A percentile compares a stretch with the other conserved stretches of the same genome.
phyloP scores from a whole-genome alignment of 257 asterid species.

The Nicotiana noctiflora region DNA sequence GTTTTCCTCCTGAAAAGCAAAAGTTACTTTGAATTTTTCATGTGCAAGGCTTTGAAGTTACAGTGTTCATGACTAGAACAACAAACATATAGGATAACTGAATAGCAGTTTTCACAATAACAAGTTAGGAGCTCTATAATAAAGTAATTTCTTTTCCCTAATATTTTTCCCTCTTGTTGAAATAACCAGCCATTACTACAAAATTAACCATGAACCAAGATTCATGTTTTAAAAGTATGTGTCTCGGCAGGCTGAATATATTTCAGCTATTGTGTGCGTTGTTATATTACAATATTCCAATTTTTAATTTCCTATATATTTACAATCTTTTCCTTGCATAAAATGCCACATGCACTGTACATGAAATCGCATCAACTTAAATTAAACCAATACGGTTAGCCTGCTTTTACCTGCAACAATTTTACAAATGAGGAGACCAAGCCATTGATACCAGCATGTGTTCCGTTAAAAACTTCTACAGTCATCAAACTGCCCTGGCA shows the following conservation, averaged over 20 bases:
- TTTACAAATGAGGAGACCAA: conserved; percentile 78
- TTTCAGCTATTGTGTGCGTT: neutral
- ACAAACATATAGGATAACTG: neutral
- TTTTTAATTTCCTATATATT: neutral
- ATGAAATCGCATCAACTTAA: neutral
- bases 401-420: conserved; percentile 58
- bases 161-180: neutral
- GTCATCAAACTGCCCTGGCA: conserved; percentile 67
- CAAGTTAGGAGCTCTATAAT: neutral
- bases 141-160: neutral
- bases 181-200: neutral
- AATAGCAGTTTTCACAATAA: neutral
- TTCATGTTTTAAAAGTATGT: neutral
- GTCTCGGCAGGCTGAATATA: neutral
- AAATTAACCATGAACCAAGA: neutral
- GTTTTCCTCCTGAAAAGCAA: conserved; percentile 66
- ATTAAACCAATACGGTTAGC: neutral
- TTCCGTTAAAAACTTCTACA: conserved; percentile 41
- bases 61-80: neutral
- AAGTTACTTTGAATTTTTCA: neutral
- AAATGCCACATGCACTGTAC: neutral
- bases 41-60: neutral
- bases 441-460: conserved; percentile 63
- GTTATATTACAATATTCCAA: neutral
- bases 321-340: neutral